Base-by-base conservation (phyloP, 2,329 filamentous ascomycete genomes). In the Hymenoscyphus albidus region DNA sequence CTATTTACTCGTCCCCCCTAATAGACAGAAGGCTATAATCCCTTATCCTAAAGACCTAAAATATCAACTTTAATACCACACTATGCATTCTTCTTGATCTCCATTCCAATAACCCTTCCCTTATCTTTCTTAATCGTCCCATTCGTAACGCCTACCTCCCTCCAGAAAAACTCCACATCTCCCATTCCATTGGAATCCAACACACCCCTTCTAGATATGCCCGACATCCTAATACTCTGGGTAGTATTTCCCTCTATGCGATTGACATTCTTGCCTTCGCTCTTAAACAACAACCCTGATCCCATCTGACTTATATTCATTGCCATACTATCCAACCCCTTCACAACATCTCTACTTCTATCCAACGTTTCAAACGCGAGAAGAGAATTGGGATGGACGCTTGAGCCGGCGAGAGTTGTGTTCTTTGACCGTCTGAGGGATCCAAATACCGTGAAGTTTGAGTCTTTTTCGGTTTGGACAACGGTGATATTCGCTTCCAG, bases 371-470 rank as follows among this genome's bases (percentile, higher is more conserved):
- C 71, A 68, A 88, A 87, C 0, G 81, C 83, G 68, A 88, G 83
- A 5, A 88, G 75, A 1, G 84, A 85, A 0, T 81, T 84, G 0
- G 87, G 83, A 57, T 89, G 85, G n/a, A 83, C 78, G 1, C 80
- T 74, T 12, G 75, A 72, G 1, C 80, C 80, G 12, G 77, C 73
- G 5, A 82, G 77, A 22, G 35, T 51, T 31, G 64, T 64, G 32
- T 16, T 61, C 1, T 66, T 61, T 0, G 55, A 42, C 2, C 67
- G 38, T 0, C 39, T 40, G 13, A 64, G 58, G 6, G 40, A 39
- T 57, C 64, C 40, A 2, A 27, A 18, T 13, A 51, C 9, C 1
- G 56, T 40, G 27, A 44, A 12, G 58, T 65, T 62, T 38, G 61
- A 61, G 14, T 65, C 66, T 5, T 56, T 7, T 3, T 1, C 1